These are phyloP conservation scores for Murraya paniculata DNA, from an alignment of 345 rosid genomes.

Conservation along the genomic window DNA sequence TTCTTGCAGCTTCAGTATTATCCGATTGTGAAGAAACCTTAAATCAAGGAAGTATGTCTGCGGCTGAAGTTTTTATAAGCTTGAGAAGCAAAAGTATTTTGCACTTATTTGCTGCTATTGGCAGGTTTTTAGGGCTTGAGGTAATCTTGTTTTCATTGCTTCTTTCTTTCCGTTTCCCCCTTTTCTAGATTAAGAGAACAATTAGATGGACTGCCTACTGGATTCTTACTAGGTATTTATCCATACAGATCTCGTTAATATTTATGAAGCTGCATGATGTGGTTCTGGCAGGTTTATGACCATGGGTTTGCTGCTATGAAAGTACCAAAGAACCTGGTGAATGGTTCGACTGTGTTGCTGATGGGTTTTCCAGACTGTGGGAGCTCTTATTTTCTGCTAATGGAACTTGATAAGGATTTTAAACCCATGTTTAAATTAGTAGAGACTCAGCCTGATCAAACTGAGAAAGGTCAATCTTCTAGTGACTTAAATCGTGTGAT, in stretches of 20 bases:
- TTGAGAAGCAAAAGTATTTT: conserved; percentile 88
- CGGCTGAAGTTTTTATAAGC: conserved; percentile 75
- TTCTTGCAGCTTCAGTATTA: conserved; percentile 50
- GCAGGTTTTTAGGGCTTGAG: conserved; percentile 95
- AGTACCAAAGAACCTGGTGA: conserved; percentile 63
- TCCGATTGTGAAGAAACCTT: conserved; percentile 87
- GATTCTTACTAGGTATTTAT: not conserved
- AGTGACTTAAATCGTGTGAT: conserved; percentile 54
- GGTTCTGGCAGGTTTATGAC: conserved; percentile 74
- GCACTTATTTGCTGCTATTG: conserved; percentile 80
- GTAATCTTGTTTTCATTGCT: conserved; percentile 29
- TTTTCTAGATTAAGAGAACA: not conserved
- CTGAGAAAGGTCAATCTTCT: conserved; percentile 48
- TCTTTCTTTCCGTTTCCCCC: not conserved
- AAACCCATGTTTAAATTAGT: conserved; percentile 79
- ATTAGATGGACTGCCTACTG: not conserved
- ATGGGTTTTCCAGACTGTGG: conserved; percentile 93
- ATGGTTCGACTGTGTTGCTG: conserved; percentile 57
- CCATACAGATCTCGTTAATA: not conserved
- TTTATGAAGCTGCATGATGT: conserved; percentile 20
- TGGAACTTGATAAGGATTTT: conserved; percentile 93
- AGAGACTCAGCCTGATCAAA: conserved; percentile 56
- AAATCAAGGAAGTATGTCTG: conserved; percentile 79
- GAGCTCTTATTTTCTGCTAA: conserved; percentile 73
- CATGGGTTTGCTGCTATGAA: conserved; percentile 66